phyloP scores from a whole-genome alignment of 345 rosid species.

The Syzygium grande region DNA sequence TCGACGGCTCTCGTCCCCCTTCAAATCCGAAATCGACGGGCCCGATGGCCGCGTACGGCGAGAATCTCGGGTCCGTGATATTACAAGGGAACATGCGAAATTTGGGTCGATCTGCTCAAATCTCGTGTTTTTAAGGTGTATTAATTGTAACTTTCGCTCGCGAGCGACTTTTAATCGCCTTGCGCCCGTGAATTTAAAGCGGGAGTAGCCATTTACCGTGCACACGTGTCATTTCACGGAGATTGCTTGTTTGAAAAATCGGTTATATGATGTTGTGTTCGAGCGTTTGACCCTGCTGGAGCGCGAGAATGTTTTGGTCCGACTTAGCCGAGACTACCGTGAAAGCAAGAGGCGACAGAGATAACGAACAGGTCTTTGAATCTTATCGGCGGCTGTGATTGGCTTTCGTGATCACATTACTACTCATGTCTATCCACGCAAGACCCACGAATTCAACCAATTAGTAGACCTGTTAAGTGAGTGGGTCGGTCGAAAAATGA shows the following conservation, averaged over 20 bases:
- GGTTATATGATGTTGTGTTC: rapidly evolving
- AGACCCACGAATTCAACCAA: background rate
- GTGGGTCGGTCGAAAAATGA: too few species aligned
- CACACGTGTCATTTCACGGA: background rate
- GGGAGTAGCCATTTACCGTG: background rate
- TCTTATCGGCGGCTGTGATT: background rate
- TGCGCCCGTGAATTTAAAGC: background rate
- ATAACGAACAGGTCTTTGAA: background rate
- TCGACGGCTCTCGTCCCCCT: background rate
- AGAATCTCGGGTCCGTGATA: background rate
- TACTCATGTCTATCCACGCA: background rate
- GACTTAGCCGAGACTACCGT: rapidly evolving
- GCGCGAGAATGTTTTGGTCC: background rate
- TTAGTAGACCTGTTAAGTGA: too few species aligned
- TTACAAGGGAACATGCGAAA: background rate
- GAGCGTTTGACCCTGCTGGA: background rate
- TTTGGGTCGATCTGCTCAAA: background rate
- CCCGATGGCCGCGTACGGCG: background rate
- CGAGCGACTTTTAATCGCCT: background rate
- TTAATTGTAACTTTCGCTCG: background rate
- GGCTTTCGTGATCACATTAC: background rate
- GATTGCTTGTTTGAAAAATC: background rate
- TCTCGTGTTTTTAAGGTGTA: background rate
- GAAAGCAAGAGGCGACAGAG: background rate
- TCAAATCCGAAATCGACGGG: conserved; percentile 10